Evolutionary conservation across 2,329 filamentous ascomycete species (phyloP), one percentile per base, ranked within the genome.

Genomic region (Podosphaera xanthii): DNA sequence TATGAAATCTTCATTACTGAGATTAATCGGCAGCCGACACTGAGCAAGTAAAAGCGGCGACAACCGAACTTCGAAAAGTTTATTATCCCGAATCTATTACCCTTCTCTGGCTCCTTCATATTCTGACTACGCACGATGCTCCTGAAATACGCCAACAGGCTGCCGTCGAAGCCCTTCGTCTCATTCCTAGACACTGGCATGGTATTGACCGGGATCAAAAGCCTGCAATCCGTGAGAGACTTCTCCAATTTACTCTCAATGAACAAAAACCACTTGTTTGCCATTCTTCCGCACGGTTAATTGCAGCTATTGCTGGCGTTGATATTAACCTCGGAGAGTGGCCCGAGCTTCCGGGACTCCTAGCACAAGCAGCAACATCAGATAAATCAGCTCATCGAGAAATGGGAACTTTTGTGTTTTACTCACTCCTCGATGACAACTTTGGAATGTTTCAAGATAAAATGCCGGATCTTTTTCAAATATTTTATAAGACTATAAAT

Each of bases 331-430:
- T 94, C 70, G 87, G 86, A 63, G 82, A 94, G 71, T 94, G 87
- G 87, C 74, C 74, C 35, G 86, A 94, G 60, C 80, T 97, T 61
- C 82, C 94, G 58, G 81, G 82, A 64, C 79, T 86, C 65, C 79
- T 97, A 58, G 79, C 88, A 62, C 84, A 86, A 69, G 86, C 92
- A 62, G 84, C 86, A 65, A 86, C 80, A 65, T 90, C 82, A 69
- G 74, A 78, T 61, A 83, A 83, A 62, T 83, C 87, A 58, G 77
- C 82, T 62, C 87, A 94, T 71, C 84, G 92, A 64, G 89, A 94
- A 70, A 87, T 96, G 48, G 89, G 86, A 64, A 84, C 91, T 63
- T 97, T 92, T 74, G 89, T 97, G 66, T 83, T 97, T 64, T 96
- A 84, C 74, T 91, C 88, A 62, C 82, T 96, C 54, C 77, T 97